Evolutionary conservation across 805 yeast species (phyloP), one percentile per base, ranked within the genome.

Genomic region (Nakazawaea anatomiae): DNA sequence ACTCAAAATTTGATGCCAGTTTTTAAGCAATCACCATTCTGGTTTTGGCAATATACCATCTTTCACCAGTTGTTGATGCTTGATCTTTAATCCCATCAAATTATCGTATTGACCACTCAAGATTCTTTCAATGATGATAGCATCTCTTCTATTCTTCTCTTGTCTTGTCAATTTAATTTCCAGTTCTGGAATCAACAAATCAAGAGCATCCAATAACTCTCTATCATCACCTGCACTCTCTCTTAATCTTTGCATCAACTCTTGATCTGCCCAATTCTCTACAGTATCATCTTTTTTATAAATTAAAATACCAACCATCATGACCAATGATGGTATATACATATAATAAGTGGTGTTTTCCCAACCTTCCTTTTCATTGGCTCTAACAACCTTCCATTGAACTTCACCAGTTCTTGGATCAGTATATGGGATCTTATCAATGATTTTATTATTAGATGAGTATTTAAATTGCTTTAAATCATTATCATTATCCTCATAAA

Each of bases 51-150:
- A 32, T 32, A 32, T 32, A 32, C 35, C 35, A 32, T 32, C 35
- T 32, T 11, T 32, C 35, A 28, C 18, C 42, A 47, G 7, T 27
- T 43, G 30, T 27, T 43, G 39, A 52, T 59, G 64, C 55, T 77
- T 79, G 61, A 73, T 72, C 71, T 78, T 80, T 61, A 83, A 72
- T 49, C 77, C 79, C 31, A 81, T 76, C 60, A 83, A 71, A 60
- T 74, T 82, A 69, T 88, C 96, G 69, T 89, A 88, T 64, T 89
- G 94, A 54, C 96, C 96, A 52, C 83, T 79, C 62, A 88, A 75
- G 58, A 88, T 86, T 65, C 94, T 77, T 58, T 89, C 92, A 57
- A 89, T 83, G 54, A 88, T 84, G 60, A 86, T 73, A 57, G 82
- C 87, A 67, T 88, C 96, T 65, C 88, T 79, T 63, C 78, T 80